phyloP scores from a whole-genome alignment of 106 monocot species.

The Amphibolis antarctica region DNA sequence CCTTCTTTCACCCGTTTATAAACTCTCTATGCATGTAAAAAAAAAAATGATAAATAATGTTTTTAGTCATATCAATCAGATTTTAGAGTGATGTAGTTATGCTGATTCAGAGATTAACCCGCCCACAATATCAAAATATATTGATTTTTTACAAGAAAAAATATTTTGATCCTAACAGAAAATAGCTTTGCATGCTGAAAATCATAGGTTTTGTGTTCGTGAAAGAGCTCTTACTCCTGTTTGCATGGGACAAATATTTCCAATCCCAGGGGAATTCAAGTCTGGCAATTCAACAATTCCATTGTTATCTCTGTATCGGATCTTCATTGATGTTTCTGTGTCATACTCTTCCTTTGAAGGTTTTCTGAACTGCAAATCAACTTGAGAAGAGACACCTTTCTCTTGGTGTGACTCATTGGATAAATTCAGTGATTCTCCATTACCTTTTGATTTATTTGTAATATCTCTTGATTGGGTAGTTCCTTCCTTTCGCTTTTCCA shows the following conservation, averaged over 20 bases:
- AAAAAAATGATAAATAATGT: conserved; percentile 16
- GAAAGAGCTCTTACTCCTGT: conserved; percentile 26
- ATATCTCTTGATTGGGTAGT: conserved; percentile 15
- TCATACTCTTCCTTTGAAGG: conserved; percentile 34
- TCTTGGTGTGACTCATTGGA: conserved; percentile 27
- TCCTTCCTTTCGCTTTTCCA: conserved; percentile 36
- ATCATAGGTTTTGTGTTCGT: neutral
- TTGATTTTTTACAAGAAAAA: conserved; percentile 5
- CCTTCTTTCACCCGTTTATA: conserved; percentile 34
- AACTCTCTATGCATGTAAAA: neutral
- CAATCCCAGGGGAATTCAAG: conserved; percentile 28
- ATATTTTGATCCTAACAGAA: neutral
- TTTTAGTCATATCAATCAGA: neutral
- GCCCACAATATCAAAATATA: too few relatives aligned
- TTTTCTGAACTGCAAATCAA: conserved; percentile 40
- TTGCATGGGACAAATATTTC: conserved; percentile 31
- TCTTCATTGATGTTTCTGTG: conserved; percentile 21
- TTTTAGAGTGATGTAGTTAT: too few relatives aligned
- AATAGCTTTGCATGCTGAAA: neutral
- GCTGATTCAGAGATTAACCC: too few relatives aligned
- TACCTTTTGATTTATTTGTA: conserved; percentile 29
- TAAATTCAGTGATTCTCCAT: conserved; percentile 28
- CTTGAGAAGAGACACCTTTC: conserved; percentile 31
- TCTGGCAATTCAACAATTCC: conserved; percentile 25
- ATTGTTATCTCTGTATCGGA: conserved; percentile 38